Base-by-base conservation (phyloP, 23 red algal species). In the Gracilariopsis chorda region DNA sequence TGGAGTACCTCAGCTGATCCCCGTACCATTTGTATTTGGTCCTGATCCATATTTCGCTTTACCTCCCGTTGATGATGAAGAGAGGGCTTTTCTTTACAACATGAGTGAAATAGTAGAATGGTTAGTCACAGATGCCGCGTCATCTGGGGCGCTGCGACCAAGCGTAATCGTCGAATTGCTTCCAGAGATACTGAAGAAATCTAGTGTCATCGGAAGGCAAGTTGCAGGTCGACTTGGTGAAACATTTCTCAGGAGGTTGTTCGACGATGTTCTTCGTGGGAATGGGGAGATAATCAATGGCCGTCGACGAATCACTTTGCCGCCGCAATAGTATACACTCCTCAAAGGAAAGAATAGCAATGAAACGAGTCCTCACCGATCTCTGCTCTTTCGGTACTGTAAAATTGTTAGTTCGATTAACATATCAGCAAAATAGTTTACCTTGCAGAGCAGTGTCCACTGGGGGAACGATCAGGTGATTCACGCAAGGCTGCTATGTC, bases 181-280 rank as follows among this genome's bases (percentile, higher is more conserved):
- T 25, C 89, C 89, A 37, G 89, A 71, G 28, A 64, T 92, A 37
- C 4, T 83, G 23, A 60, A 55, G 25, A 82, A 83, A 48, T 77
- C 67, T 3, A 68, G 58, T 10, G 37, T 82, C 51, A 30, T 92
- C 23, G 89, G 77, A 9, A 51, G 64, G 27, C 77, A 83, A 39
- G 89, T 92, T 9, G 69, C 67, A 29, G 89, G 89, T 17, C 55
- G 55, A 29, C 77, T 92, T 2, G 78, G 76, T 30, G 89, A 92
- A 63, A 92, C 47, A 8, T 71, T 63, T 74, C 25, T 82, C 47
- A 63, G 43, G 33, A 67, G 89, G 28, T 34, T 92, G 13, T 92
- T 92, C 35, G 69, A 82, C 34, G 89, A 92, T 19, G 11, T 92
- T 10, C 48, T 92, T 2, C 49, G 89, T 24, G 89, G 47, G 6